phyloP scores from a whole-genome alignment of 306 rosid genomes.

The Herpetospermum pedunculosum region DNA sequence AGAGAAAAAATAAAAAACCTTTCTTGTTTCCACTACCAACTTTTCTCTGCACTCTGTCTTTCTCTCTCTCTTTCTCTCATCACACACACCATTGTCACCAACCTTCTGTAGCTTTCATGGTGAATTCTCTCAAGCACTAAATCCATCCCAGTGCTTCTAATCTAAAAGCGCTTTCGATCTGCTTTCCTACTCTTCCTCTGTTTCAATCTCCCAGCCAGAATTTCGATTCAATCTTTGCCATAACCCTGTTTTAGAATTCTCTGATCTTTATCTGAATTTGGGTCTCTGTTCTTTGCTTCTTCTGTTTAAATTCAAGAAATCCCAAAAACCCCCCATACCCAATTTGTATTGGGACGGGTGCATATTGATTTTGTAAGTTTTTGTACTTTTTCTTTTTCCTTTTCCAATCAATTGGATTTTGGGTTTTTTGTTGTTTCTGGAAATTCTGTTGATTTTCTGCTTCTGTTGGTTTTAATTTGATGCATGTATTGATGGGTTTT shows the following conservation, averaged over 20 bases:
- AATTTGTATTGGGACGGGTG: slow-evolving; percentile 21
- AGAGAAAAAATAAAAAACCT: slow-evolving; percentile 3
- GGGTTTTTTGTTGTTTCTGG: slow-evolving; percentile 9
- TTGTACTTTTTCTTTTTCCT: background rate
- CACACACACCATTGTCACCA: slow-evolving; percentile 23
- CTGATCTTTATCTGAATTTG: slow-evolving; percentile 5
- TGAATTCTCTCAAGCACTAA: slow-evolving; percentile 36
- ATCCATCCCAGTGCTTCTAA: slow-evolving; percentile 28
- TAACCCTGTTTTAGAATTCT: slow-evolving; percentile 19
- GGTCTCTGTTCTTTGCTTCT: background rate
- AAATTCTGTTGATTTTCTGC: slow-evolving; percentile 14
- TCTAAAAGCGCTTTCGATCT: slow-evolving; percentile 31
- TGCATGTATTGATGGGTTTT: slow-evolving; percentile 15
- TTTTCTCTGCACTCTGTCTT: slow-evolving; percentile 22
- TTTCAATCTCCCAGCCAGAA: slow-evolving; percentile 10
- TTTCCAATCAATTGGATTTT: slow-evolving; percentile 15
- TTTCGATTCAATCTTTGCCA: slow-evolving; percentile 16
- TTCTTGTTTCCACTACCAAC: slow-evolving; percentile 11
- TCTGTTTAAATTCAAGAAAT: slow-evolving; percentile 1
- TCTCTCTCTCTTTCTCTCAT: slow-evolving; percentile 40
- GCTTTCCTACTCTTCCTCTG: slow-evolving; percentile 13
- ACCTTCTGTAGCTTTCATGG: slow-evolving; percentile 48
- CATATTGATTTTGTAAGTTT: slow-evolving; percentile 9
- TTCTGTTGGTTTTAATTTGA: slow-evolving; percentile 4
- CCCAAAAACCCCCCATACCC: background rate